Conservation (phyloP, 1,284 basidiomycete genomes). For the Tranzscheliella williamsii region DNA sequence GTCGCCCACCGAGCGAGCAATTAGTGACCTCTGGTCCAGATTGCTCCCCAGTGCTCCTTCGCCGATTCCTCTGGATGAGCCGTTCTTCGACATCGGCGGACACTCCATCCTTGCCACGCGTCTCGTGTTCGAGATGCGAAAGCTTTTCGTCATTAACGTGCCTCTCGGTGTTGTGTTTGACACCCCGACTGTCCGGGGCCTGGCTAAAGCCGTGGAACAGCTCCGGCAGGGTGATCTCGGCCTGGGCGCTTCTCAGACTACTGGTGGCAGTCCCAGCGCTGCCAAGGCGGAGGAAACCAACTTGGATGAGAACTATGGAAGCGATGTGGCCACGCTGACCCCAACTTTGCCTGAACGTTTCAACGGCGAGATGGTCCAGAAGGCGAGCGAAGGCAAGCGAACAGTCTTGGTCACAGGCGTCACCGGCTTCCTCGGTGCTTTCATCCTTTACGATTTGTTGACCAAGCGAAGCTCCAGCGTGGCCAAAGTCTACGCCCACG, state of each 20-base stretch:
- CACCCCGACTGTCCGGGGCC: slow-evolving; percentile 80
- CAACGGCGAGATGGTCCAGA: slow-evolving; percentile 21
- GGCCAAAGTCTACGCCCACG: slow-evolving; percentile 85
- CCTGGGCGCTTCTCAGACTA: slow-evolving; percentile 64
- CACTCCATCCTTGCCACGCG: slow-evolving; percentile 98
- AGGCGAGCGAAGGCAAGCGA: slow-evolving; percentile 57
- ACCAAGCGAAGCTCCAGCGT: slow-evolving; percentile 68
- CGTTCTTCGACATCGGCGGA: slow-evolving; percentile 97
- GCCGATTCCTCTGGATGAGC: slow-evolving; percentile 84
- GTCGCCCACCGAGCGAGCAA: slow-evolving; percentile 76
- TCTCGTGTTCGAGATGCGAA: slow-evolving; percentile 94
- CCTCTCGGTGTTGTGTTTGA: slow-evolving; percentile 93
- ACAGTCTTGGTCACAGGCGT: slow-evolving; percentile 94
- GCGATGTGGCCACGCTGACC: slow-evolving; percentile 75
- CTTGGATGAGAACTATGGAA: slow-evolving; percentile 70
- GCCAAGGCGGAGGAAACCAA: slow-evolving; percentile 48
- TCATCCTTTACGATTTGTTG: slow-evolving; percentile 83
- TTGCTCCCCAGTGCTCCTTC: slow-evolving; percentile 81
- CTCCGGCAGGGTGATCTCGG: slow-evolving; percentile 81
- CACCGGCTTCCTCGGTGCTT: slow-evolving; percentile 95
- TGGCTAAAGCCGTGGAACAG: slow-evolving; percentile 77
- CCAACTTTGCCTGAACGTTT: slow-evolving; percentile 56
- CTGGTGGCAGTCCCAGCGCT: slow-evolving; percentile 1
- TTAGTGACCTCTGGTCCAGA: slow-evolving; percentile 76
- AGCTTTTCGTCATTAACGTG: slow-evolving; percentile 85